These are phyloP conservation scores for Epichloe sylvatica DNA, from an alignment of 2,329 filamentous ascomycete species.

Conservation along the genomic window DNA sequence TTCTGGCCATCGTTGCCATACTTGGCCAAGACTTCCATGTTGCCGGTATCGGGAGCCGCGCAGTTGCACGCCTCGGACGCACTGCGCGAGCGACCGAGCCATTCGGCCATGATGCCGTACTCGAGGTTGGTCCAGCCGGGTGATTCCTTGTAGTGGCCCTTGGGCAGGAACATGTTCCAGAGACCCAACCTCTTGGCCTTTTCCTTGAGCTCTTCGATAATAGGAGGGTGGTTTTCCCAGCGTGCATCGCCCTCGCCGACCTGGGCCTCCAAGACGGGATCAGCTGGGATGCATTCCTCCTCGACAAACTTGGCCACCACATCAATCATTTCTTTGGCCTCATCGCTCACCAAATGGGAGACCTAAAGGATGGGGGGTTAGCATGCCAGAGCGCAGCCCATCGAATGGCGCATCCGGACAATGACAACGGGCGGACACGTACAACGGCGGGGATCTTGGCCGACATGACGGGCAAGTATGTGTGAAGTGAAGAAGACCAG, in stretches of 20 bases:
- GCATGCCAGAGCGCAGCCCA: not conserved
- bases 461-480: conserved; percentile 14
- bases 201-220: conserved; percentile 80
- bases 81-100: conserved; percentile 70
- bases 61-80: conserved; percentile 86
- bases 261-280: conserved; percentile 67
- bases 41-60: conserved; percentile 80
- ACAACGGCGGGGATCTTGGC: conserved; percentile 21
- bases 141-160: conserved; percentile 88
- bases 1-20: conserved; percentile 82
- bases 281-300: conserved; percentile 82
- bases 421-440: conserved; percentile 2
- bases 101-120: conserved; percentile 95
- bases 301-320: conserved; percentile 91
- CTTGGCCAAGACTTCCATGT: conserved; percentile 90
- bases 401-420: not conserved
- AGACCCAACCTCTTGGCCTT: conserved; percentile 72
- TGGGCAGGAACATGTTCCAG: conserved; percentile 98
- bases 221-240: conserved; percentile 65
- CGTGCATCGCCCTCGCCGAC: conserved; percentile 61
- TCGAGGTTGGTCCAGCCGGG: conserved; percentile 91
- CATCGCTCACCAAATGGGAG: conserved; percentile 57
- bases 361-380: conserved; percentile 20
- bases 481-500: not conserved
- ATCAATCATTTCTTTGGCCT: conserved; percentile 72